phyloP scores from a whole-genome alignment of 768 basidiomycete genomes.

The Boletus bicolor region DNA sequence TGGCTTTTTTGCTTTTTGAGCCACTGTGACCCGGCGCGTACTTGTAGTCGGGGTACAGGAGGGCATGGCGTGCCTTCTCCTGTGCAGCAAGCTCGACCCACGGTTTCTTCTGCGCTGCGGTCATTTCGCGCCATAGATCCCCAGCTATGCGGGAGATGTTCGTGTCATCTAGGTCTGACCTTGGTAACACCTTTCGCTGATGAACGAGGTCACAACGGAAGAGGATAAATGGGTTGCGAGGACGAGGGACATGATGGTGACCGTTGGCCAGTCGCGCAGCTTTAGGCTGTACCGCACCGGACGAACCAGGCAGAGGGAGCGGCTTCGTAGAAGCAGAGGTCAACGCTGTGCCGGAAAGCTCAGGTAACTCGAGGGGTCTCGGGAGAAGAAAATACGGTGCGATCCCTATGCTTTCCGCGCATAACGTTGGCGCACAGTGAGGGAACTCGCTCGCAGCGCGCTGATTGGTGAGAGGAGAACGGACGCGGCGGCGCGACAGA shows the following conservation, averaged over 20 bases:
- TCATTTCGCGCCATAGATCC: conserved; percentile 61
- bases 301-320: conserved; percentile 28
- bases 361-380: conserved; percentile 5
- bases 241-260: conserved; percentile 59
- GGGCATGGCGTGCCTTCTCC: conserved; percentile 45
- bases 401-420: conserved; percentile 7
- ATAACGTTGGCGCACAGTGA: conserved; percentile 1
- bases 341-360: not conserved
- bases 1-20: conserved; percentile 23
- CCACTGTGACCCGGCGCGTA: conserved; percentile 33
- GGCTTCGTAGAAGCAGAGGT: conserved; percentile 6
- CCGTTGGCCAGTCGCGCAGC: conserved; percentile 16
- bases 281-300: conserved; percentile 17
- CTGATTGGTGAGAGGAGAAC: conserved; percentile 7
- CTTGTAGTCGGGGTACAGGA: conserved; percentile 43
- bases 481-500: conserved; percentile 20
- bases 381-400: conserved; percentile 10
- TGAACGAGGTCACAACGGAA: conserved; percentile 73
- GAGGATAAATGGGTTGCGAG: conserved; percentile 76
- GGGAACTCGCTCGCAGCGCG: conserved; percentile 10
- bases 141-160: conserved; percentile 69
- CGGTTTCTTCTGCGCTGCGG: conserved; percentile 40
- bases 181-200: conserved; percentile 52
- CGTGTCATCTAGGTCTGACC: conserved; percentile 61
- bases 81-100: conserved; percentile 49